Percentiles rank a stretch among this genome's conserved stretches.
phyloP scores from a whole-genome alignment of 2,329 filamentous ascomycete species.

The Aaosphaeria pasadenensis region DNA sequence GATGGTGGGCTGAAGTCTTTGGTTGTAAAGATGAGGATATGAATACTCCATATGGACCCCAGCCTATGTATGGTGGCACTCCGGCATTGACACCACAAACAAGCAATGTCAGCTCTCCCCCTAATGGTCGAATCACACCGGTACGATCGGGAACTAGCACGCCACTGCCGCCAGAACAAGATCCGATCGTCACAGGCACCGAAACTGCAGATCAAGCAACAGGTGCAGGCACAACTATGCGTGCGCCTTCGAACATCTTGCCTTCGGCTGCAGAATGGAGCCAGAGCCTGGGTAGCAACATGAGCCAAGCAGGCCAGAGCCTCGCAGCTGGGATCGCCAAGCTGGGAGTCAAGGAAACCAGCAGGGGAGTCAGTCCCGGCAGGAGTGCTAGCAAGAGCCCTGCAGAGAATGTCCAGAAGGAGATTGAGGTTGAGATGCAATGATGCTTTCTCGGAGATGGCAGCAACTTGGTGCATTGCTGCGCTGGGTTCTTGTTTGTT shows the following conservation, averaged over 20 bases:
- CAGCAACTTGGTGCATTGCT: too few relatives aligned
- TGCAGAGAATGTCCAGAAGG: constrained; percentile 7
- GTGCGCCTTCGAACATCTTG: constrained; percentile 11
- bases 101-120: constrained; percentile 14
- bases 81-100: constrained; percentile 23
- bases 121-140: constrained; percentile 18
- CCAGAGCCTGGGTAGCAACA: constrained; percentile 16
- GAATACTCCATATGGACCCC: constrained; percentile 60
- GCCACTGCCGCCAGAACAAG: constrained; percentile 12
- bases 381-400: constrained; percentile 1
- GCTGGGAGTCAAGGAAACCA: constrained; percentile 18
- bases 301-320: constrained; percentile 17
- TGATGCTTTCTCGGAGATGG: constrained; percentile 4
- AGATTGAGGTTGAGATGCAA: constrained; percentile 37
- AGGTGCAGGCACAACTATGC: constrained; percentile 24
- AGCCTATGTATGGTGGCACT: constrained; percentile 11
- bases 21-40: constrained; percentile 86
- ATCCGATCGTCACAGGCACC: constrained; percentile 27
- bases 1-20: constrained; percentile 92
- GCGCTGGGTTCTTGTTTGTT: too few relatives aligned
- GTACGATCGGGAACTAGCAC: constrained; percentile 13
- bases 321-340: constrained; percentile 29
- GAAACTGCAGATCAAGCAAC: constrained; percentile 32
- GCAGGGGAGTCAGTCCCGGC: constrained; percentile 7
- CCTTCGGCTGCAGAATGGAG: constrained; percentile 22